These are phyloP conservation scores for Ajuga reptans DNA, from an alignment of 305 asterid species.

Conservation along the genomic window DNA sequence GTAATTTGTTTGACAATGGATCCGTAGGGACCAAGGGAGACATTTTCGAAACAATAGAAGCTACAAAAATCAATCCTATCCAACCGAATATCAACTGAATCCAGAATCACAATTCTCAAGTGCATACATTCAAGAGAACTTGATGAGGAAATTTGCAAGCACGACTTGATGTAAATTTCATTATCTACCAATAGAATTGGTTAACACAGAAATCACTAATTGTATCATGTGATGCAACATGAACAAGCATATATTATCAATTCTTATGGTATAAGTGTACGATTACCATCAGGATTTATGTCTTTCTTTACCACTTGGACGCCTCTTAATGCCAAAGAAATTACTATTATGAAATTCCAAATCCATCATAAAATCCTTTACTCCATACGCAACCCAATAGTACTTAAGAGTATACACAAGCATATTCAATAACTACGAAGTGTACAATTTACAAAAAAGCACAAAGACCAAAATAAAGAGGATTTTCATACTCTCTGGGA, in stretches of 20 bases:
- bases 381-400: not conserved
- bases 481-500: conserved; percentile 41
- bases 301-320: too few species aligned
- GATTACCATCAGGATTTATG: too few species aligned
- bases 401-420: not conserved
- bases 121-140: not conserved
- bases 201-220: not conserved
- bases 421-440: not conserved
- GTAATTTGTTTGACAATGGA: not conserved
- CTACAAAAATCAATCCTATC: not conserved
- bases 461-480: conserved; percentile 21
- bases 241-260: not conserved
- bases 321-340: too few species aligned
- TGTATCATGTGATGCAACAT: not conserved
- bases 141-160: not conserved
- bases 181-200: not conserved
- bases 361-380: not conserved
- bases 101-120: not conserved
- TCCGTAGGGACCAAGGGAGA: not conserved
- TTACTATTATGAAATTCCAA: not conserved
- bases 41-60: not conserved
- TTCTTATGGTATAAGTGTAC: too few species aligned
- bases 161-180: not conserved
- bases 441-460: conserved; percentile 9
- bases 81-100: not conserved